Conservation (phyloP, 2,329 filamentous ascomycete species). For the Periconia sp. region DNA sequence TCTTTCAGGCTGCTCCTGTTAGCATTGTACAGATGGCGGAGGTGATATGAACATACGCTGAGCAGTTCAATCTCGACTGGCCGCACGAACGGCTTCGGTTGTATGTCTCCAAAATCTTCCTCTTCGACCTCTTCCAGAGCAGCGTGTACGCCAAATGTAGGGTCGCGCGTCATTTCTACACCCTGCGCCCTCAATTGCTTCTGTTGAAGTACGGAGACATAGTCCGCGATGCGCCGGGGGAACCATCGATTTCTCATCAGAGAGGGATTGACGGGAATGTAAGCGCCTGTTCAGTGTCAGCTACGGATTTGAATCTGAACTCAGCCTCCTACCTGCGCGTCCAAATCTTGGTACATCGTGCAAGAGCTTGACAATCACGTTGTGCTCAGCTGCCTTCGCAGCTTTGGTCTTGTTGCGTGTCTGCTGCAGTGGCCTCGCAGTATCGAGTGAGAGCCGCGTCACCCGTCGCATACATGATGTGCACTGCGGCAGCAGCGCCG, state of each 20-base stretch:
- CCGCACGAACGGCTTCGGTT: constrained; percentile 36
- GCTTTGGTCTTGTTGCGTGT: constrained; percentile 54
- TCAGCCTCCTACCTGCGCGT: constrained; percentile 34
- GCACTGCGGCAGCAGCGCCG: constrained; percentile 46
- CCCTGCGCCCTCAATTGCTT: constrained; percentile 54
- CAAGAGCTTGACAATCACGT: constrained; percentile 58
- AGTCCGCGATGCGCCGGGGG: constrained; percentile 58
- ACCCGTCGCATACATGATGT: constrained; percentile 44
- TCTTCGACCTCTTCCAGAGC: constrained; percentile 37
- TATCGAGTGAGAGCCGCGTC: constrained; percentile 35
- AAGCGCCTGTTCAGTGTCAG: constrained; percentile 52
- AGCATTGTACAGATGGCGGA: constrained; percentile 12
- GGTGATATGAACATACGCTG: constrained; percentile 36
- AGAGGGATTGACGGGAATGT: constrained; percentile 59
- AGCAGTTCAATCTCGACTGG: constrained; percentile 50
- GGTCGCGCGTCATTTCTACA: constrained; percentile 54
- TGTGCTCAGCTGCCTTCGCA: constrained; percentile 47
- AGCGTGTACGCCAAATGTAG: constrained; percentile 48
- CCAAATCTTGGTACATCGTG: constrained; percentile 61
- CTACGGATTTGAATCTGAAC: constrained; percentile 2
- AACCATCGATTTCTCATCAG: constrained; percentile 64
- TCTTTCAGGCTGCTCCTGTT: constrained; percentile 46
- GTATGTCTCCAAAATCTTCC: constrained; percentile 19
- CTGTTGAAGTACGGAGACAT: constrained; percentile 55
- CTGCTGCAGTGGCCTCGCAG: constrained; percentile 39